Evolutionary conservation across 768 basidiomycete species (phyloP), one percentile per base, ranked within the genome.

Genomic region (Chalciporus pseudorubinellus): DNA sequence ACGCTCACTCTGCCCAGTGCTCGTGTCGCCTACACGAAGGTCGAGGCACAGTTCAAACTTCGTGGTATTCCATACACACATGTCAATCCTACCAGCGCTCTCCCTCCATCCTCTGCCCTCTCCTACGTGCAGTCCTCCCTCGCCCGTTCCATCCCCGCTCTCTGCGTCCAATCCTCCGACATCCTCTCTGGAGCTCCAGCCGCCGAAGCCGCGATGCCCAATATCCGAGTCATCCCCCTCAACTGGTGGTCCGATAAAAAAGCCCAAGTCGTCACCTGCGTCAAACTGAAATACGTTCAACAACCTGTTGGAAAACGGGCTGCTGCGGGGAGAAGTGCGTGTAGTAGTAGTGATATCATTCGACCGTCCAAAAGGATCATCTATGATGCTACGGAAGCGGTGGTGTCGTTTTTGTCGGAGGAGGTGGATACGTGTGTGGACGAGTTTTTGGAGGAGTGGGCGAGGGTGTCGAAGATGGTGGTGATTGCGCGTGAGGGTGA

Each of bases 381-480:
- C 34, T 95, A 95, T 60, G 92, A 97, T 62, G 87, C 91, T 10
- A 81, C 79, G 21, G 87, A 92, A 57, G 93, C 92, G 13, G 81
- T 97, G 13, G 90, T 95, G 7, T 92, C 87, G 0, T 95, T 97
- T 68, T 71, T 91, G 31, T 91, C 90, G 2, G 87, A 90, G 58
- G 81, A 93, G 61, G 87, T 95, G 57, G 82, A 92, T 57, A 85
- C 84, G 8, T 95, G 92, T 61, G 90, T 97, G 18, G 87, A 89
- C 52, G 87, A 92, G 59, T 94, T 97, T 65, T 70, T 91, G 58
- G 89, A 93, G 62, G 92, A 94, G 68, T 95, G 93, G 92, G 89
- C 90, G 36, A 77, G 88, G 40, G 89, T 95, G 26, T 91, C 90
- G 18, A 95, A 93, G 70, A 92, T 94, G 80, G 90, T 94, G 12